phyloP scores from a whole-genome alignment of 202 grass and related monocot genomes.

The Carex sylvatica region DNA sequence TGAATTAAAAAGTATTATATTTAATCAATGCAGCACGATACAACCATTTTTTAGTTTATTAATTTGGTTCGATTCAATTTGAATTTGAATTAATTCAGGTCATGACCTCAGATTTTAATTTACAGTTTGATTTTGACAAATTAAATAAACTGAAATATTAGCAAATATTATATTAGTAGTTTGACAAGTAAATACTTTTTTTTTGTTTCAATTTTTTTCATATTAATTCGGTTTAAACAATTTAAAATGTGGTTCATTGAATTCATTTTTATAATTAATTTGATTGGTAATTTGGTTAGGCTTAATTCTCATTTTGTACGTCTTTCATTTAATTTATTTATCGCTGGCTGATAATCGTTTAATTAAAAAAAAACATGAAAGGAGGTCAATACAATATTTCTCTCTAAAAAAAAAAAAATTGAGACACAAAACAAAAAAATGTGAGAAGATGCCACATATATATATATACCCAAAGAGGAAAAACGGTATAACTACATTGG shows the following conservation, averaged over 20 bases:
- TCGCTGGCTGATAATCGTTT: neutral
- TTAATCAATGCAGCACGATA: no score
- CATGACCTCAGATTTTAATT: no score
- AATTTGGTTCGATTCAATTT: no score
- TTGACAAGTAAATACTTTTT: no score
- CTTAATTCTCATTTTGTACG: neutral
- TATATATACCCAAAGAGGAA: neutral
- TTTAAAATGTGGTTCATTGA: neutral
- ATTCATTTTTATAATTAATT: neutral
- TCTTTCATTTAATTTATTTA: neutral
- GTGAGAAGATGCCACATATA: neutral
- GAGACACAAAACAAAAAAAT: neutral
- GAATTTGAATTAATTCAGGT: no score
- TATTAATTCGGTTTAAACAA: no score
- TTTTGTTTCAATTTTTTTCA: no score
- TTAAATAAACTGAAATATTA: neutral
- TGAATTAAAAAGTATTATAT: no score
- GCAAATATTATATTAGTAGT: neutral
- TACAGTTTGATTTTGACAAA: neutral
- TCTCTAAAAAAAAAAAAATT: neutral
- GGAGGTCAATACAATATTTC: neutral
- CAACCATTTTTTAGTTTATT: no score
- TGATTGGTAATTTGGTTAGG: neutral
- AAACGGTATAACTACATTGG: constrained; percentile 19
- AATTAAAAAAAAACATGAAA: neutral